Evolutionary conservation across 352 stramenopile species (phyloP).

Genomic region (Phytophthora rubi): DNA sequence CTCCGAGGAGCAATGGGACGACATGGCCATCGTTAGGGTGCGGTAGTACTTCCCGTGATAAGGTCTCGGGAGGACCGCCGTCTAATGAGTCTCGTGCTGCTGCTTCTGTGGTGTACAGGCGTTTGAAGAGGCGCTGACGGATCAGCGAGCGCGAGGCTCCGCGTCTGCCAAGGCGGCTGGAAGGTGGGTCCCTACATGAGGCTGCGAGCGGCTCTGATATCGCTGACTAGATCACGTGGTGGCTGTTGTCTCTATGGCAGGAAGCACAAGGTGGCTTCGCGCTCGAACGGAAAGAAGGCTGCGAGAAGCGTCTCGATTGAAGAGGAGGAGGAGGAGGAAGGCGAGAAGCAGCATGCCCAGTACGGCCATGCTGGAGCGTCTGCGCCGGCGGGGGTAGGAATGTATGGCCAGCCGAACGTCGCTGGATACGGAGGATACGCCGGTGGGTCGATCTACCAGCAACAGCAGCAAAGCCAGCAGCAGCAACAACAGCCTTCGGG

Average conservation of each 20-base stretch:
- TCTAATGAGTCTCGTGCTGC: slow-evolving; percentile 16
- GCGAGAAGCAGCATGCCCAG: slow-evolving; percentile 2
- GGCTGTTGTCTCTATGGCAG: slow-evolving; percentile 16
- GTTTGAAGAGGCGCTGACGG: slow-evolving; percentile 72
- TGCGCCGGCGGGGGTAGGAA: slow-evolving; percentile 11
- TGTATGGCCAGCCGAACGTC: slow-evolving; percentile 22
- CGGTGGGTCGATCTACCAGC: slow-evolving; percentile 7
- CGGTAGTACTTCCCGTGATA: neutral
- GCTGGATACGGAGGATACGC: slow-evolving; percentile 9
- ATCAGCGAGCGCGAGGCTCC: slow-evolving; percentile 41
- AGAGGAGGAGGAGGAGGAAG: slow-evolving; percentile 21
- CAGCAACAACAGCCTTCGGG: slow-evolving; percentile 17
- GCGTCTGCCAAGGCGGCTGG: slow-evolving; percentile 17
- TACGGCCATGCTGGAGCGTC: neutral
- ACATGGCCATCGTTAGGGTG: slow-evolving; percentile 84
- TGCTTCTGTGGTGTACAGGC: slow-evolving; percentile 41
- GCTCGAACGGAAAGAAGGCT: slow-evolving; percentile 27
- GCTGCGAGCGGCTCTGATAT: slow-evolving; percentile 10
- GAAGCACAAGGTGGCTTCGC: slow-evolving; percentile 27
- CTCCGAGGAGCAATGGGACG: slow-evolving; percentile 78
- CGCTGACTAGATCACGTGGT: neutral
- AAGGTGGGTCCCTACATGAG: slow-evolving; percentile 10
- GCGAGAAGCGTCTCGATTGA: slow-evolving; percentile 32
- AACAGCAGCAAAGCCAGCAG: slow-evolving; percentile 26
- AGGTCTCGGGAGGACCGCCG: neutral